Evolutionary conservation across 768 basidiomycete genomes (phyloP).

Genomic region (Kwoniella bestiolae): DNA sequence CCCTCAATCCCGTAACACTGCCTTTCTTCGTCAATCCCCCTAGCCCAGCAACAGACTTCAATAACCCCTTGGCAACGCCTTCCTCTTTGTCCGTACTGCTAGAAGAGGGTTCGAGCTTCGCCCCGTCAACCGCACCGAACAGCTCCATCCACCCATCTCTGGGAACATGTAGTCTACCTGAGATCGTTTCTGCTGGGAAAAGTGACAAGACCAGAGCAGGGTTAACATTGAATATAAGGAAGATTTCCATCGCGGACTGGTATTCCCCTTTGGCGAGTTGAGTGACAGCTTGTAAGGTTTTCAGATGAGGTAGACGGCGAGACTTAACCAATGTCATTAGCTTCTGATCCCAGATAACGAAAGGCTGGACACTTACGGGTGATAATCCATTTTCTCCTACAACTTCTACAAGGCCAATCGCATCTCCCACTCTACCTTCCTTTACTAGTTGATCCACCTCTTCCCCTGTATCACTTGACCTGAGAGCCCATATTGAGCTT

Average conservation of each 20-base stretch:
- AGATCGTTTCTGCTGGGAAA: conserved; percentile 73
- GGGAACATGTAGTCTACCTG: conserved; percentile 75
- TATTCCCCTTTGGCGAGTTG: conserved; percentile 73
- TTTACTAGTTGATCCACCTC: conserved; percentile 83
- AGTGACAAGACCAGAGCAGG: conserved; percentile 91
- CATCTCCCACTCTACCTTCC: conserved; percentile 72
- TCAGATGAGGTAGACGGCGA: conserved; percentile 62
- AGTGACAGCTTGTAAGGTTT: conserved; percentile 75
- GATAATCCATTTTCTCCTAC: conserved; percentile 63
- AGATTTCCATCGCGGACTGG: conserved; percentile 79
- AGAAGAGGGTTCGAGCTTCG: conserved; percentile 53
- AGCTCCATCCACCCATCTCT: conserved; percentile 75
- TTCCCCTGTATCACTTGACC: conserved; percentile 73
- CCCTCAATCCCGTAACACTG: conserved; percentile 57
- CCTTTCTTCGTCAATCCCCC: conserved; percentile 42
- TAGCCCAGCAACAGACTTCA: conserved; percentile 33
- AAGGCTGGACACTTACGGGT: conserved; percentile 28
- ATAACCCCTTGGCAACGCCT: conserved; percentile 45
- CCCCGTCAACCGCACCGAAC: conserved; percentile 70
- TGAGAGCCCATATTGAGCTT: conserved; percentile 75
- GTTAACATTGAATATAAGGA: conserved; percentile 84
- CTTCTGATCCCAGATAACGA: neutral
- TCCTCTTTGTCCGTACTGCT: conserved; percentile 36
- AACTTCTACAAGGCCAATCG: conserved; percentile 74
- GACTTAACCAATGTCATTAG: conserved; percentile 6